These are phyloP conservation scores for Solanum appendiculatum DNA, from an alignment of 257 asterid genomes.

Conservation along the genomic window DNA sequence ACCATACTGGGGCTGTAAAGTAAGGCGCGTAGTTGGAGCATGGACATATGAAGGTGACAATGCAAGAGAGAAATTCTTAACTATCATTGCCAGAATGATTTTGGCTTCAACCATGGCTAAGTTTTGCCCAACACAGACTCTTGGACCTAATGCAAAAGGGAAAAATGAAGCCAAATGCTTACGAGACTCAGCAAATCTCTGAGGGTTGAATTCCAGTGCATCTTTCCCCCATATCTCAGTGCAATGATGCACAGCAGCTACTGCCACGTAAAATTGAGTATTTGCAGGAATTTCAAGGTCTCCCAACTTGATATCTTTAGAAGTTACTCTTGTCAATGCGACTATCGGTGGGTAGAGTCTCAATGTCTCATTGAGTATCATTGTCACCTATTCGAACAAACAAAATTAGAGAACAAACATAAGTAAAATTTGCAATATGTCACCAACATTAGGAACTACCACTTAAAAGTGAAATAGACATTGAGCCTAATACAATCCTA, in stretches of 20 bases:
- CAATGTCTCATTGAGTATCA: slow-evolving; percentile 60
- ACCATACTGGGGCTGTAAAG: slow-evolving; percentile 64
- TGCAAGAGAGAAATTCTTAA: slow-evolving; percentile 30
- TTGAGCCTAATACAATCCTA: not conserved
- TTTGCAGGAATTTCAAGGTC: slow-evolving; percentile 41
- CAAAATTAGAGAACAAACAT: not conserved
- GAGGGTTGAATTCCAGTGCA: slow-evolving; percentile 52
- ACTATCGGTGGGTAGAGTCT: slow-evolving; percentile 58
- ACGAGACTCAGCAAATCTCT: slow-evolving; percentile 31
- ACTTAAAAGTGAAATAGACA: not conserved
- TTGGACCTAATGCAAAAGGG: slow-evolving; percentile 62
- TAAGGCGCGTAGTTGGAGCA: slow-evolving; percentile 46
- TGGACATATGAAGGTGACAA: slow-evolving; percentile 59
- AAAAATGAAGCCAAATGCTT: slow-evolving; percentile 48
- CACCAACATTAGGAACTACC: not conserved
- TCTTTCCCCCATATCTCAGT: slow-evolving; percentile 57
- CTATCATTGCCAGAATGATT: slow-evolving; percentile 38
- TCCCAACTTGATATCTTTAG: slow-evolving; percentile 34
- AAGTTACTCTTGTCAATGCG: slow-evolving; percentile 27
- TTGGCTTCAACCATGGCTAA: slow-evolving; percentile 58
- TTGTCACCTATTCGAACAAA: slow-evolving; percentile 27
- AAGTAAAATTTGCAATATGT: not conserved
- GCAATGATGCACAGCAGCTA: slow-evolving; percentile 54
- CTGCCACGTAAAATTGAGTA: slow-evolving; percentile 40
- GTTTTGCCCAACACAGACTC: slow-evolving; percentile 69